These are phyloP conservation scores for Jamesozyma spencerorum DNA, from an alignment of 805 yeast species.

Conservation along the genomic window DNA sequence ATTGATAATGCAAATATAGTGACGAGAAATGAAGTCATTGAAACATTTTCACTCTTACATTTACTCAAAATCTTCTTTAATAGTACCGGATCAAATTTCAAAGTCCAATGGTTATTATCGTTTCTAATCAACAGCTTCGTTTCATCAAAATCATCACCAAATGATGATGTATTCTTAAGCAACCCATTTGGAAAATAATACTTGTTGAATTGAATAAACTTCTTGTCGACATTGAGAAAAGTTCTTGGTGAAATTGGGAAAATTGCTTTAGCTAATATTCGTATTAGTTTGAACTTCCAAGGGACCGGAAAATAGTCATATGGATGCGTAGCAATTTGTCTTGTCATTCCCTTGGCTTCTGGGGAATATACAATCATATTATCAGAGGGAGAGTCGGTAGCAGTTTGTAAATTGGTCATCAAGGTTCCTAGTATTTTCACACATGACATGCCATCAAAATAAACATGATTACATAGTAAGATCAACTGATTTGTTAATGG, in stretches of 20 bases:
- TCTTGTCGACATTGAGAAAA: constrained; percentile 4
- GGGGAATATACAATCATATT: background rate
- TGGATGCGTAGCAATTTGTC: constrained; percentile 7
- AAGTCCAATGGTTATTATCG: constrained; percentile 13
- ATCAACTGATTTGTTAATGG: constrained; percentile 12
- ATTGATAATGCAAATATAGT: constrained; percentile 10
- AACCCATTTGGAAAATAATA: constrained; percentile 8
- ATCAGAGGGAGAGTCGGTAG: background rate
- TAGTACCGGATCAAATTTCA: constrained; percentile 9
- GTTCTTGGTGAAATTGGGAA: constrained; percentile 10
- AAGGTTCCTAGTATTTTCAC: constrained; percentile 16
- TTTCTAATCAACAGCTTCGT: constrained; percentile 9
- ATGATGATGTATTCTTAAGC: background rate
- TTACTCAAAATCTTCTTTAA: constrained; percentile 9
- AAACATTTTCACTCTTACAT: constrained; percentile 17
- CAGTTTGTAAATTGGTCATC: constrained; percentile 7
- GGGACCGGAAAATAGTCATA: constrained; percentile 20
- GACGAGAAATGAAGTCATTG: constrained; percentile 18
- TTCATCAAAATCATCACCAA: constrained; percentile 2
- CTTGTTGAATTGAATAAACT: constrained; percentile 13
- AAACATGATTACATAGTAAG: constrained; percentile 18
- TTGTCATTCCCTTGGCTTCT: background rate
- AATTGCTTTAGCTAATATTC: constrained; percentile 7
- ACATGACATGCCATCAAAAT: constrained; percentile 25
- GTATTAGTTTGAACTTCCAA: constrained; percentile 11